Evolutionary conservation across 768 basidiomycete species (phyloP).

Genomic region (Suillus hirtellus): DNA sequence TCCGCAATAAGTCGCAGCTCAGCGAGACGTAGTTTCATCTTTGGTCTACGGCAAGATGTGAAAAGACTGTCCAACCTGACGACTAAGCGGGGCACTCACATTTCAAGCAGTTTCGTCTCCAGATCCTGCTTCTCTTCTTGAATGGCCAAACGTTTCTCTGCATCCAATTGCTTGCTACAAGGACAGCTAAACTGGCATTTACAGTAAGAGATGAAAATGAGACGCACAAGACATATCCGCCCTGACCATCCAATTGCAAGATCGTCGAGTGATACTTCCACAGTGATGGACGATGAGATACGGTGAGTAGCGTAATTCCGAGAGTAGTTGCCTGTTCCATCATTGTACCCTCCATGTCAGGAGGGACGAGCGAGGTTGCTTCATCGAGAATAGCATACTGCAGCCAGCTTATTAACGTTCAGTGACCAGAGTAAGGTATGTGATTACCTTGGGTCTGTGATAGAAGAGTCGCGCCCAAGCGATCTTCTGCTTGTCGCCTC

Average conservation of each 20-base stretch:
- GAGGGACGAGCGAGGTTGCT: slow-evolving; percentile 91
- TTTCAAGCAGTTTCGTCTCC: slow-evolving; percentile 82
- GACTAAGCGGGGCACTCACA: slow-evolving; percentile 50
- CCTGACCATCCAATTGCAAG: slow-evolving; percentile 90
- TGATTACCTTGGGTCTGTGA: slow-evolving; percentile 81
- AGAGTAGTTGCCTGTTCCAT: slow-evolving; percentile 88
- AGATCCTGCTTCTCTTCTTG: slow-evolving; percentile 94
- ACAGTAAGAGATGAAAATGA: neutral
- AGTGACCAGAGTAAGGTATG: slow-evolving; percentile 1
- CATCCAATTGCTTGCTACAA: slow-evolving; percentile 80
- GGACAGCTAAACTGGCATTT: slow-evolving; percentile 6
- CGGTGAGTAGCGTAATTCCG: slow-evolving; percentile 90
- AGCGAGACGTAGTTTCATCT: slow-evolving; percentile 72
- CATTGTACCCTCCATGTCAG: slow-evolving; percentile 91
- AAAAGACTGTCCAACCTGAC: slow-evolving; percentile 1
- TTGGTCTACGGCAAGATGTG: slow-evolving; percentile 53
- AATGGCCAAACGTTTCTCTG: slow-evolving; percentile 83
- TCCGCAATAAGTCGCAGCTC: slow-evolving; percentile 55
- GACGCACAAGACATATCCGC: slow-evolving; percentile 91
- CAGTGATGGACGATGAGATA: slow-evolving; percentile 91
- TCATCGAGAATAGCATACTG: slow-evolving; percentile 97
- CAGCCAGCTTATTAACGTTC: slow-evolving; percentile 10
- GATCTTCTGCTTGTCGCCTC: slow-evolving; percentile 96
- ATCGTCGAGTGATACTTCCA: slow-evolving; percentile 93
- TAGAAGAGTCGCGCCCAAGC: slow-evolving; percentile 98